These are phyloP conservation scores for Colletotrichum agaves DNA, from an alignment of 2,329 filamentous ascomycete genomes.

Conservation along the genomic window DNA sequence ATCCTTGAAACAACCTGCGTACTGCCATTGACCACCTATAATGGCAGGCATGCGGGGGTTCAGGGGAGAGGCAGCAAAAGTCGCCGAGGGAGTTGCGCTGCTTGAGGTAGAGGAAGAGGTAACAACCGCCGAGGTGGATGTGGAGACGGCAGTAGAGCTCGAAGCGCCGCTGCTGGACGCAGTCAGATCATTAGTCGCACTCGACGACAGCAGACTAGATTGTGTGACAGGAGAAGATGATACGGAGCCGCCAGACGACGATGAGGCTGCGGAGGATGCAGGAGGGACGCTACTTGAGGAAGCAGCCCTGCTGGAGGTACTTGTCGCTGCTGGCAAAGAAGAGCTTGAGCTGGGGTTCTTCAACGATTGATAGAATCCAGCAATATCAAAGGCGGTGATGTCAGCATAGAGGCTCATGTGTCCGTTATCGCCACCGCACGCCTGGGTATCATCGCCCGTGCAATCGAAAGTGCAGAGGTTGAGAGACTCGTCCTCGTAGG, in stretches of 20 bases:
- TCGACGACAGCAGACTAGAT: background rate
- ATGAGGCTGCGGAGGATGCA: background rate
- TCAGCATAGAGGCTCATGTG: slow-evolving; percentile 49
- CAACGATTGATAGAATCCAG: slow-evolving; percentile 38
- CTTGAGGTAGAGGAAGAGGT: slow-evolving; percentile 20
- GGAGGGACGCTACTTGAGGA: slow-evolving; percentile 30
- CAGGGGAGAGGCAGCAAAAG: slow-evolving; percentile 27
- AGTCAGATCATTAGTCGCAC: background rate
- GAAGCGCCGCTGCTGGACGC: slow-evolving; percentile 18
- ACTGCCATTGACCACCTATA: slow-evolving; percentile 38
- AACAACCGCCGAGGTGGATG: slow-evolving; percentile 23
- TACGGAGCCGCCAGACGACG: background rate
- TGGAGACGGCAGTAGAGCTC: slow-evolving; percentile 26
- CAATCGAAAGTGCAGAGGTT: slow-evolving; percentile 46
- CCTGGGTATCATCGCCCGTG: slow-evolving; percentile 43
- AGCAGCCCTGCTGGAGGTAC: slow-evolving; percentile 10
- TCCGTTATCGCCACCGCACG: slow-evolving; percentile 46
- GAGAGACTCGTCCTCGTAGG: slow-evolving; percentile 41
- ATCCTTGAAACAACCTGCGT: slow-evolving; percentile 42
- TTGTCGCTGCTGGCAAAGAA: slow-evolving; percentile 14
- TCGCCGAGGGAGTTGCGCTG: slow-evolving; percentile 20
- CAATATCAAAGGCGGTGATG: slow-evolving; percentile 42
- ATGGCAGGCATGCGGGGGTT: slow-evolving; percentile 36
- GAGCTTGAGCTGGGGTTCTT: slow-evolving; percentile 28
- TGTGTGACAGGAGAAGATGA: slow-evolving; percentile 2